Base-by-base conservation (phyloP, 1,284 basidiomycete species). In the Trametes versicolor region DNA sequence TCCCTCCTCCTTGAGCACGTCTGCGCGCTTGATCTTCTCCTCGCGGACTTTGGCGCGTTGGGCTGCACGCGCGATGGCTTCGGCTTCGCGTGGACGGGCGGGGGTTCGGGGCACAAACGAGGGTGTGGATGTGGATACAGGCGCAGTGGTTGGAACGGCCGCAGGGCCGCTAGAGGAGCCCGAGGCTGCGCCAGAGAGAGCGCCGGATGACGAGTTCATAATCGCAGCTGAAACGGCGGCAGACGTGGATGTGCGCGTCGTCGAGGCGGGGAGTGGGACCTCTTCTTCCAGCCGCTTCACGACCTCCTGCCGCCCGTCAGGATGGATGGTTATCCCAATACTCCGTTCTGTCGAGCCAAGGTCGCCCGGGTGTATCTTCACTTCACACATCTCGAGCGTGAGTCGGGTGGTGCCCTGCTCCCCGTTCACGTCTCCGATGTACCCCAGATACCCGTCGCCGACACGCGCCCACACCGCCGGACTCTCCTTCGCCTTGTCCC, bases 361-460 rank as follows among this genome's bases (percentile, higher is more conserved):
- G 21, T 72, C 69, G 2, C 71, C 69, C 3, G 67, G 67, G 15
- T 54, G 50, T n/a, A 72, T 49, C 13, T 49, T 45, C 7, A 70
- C 67, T 19, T 69, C 65, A 39, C 66, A 68, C 71, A 72, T 72
- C 65, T 70, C 71, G n/a, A 72, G 34, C 4, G 64, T 43, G 19
- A 72, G 60, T 25, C 71, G 62, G 8, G 53, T 56, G 10, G 61
- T 59, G n/a, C 62, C 64, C 58, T 71, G 61, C 60, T 72, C 71
- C 25, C 55, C 66, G 49, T 71, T 72, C n/a, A 71, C 68, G 52
- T 71, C 71, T 2, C 69, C 71, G 13, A 70, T 55, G n/a, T 71
- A 72, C 7, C 71, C 71, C 13, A 72, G 58, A 53, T 63, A 67
- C 4, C 70, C 70, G 7, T 52, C 21, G 3, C 68, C 71, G n/a